Evolutionary conservation across 2,329 filamentous ascomycete species (phyloP), one percentile per base, ranked within the genome.

Genomic region (Talaromyces albobiverticillius): DNA sequence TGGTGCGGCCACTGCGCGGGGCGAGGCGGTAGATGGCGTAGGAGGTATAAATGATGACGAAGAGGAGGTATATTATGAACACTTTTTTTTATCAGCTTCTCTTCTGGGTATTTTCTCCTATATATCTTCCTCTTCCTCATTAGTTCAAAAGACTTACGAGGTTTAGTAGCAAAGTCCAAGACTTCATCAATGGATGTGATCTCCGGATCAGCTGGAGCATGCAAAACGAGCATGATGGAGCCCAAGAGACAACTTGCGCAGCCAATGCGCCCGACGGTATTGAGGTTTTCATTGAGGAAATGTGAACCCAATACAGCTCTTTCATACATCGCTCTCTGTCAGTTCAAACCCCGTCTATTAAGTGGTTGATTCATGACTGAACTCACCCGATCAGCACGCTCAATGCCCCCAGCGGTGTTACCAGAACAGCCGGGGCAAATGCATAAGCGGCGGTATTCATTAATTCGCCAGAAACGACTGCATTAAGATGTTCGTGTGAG

Each of bases 371-470:
- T n/a, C n/a, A n/a, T n/a, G n/a, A n/a, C n/a, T n/a, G n/a, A n/a
- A n/a, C 34, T 46, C n/a, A 55, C 53, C 53, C 53, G 16, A 55
- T 55, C 42, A 55, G 40, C 22, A 55, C 53, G 40, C 53, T 55
- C 53, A 55, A 26, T 6, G 53, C 53, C 16, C 53, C 53, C 34
- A 55, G 22, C 2, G 53, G 53, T 32, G 53, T 55, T 9, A 55
- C 53, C 25, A 55, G 25, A 9, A 55, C 53, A 16, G 53, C 53
- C 22, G 53, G 53, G 20, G 53, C 53, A 31, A 55, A 55, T 4
- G 53, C 53, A 47, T 55, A 55, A 5, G 53, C 53, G 9, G 47
- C 47, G n/a, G 53, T 55, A 26, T 55, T 55, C 53, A 55, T 51
- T 14, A 55, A 36, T 51, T 55, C 53, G 6, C 53, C 53, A n/a